Percentiles rank a stretch among this genome's conserved stretches.
These are phyloP conservation scores for Actinomucor elegans DNA, from an alignment of 371 early-diverging fungal species.

Conservation along the genomic window DNA sequence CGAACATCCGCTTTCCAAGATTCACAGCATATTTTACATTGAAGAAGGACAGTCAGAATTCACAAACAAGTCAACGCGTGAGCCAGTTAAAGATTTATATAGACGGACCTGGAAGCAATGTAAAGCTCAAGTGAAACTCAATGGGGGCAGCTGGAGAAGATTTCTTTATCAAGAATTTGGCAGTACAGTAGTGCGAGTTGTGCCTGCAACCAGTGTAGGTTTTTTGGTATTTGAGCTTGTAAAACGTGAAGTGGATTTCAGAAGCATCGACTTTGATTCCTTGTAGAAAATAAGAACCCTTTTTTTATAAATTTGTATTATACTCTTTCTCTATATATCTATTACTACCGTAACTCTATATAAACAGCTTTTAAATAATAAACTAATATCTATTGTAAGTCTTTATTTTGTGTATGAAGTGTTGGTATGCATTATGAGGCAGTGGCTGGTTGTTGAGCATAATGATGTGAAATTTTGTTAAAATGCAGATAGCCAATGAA, in stretches of 20 bases:
- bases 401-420: too few relatives aligned
- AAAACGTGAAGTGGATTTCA: constrained; percentile 62
- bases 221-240: constrained; percentile 75
- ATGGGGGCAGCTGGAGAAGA: constrained; percentile 53
- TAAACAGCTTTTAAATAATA: too few relatives aligned
- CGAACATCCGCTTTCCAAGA: constrained; percentile 72
- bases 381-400: too few relatives aligned
- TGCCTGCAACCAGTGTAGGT: constrained; percentile 75
- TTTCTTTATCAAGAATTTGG: constrained; percentile 69
- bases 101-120: constrained; percentile 56
- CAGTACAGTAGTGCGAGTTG: constrained; percentile 61
- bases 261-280: constrained; percentile 40
- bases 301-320: too few relatives aligned
- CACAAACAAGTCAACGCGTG: constrained; percentile 37
- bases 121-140: constrained; percentile 38
- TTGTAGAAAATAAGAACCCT: too few relatives aligned
- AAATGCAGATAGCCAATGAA: too few relatives aligned
- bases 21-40: constrained; percentile 68
- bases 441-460: too few relatives aligned
- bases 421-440: too few relatives aligned
- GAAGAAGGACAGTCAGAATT: constrained; percentile 65
- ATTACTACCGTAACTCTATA: too few relatives aligned
- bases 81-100: constrained; percentile 44
- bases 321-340: too few relatives aligned
- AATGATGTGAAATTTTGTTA: too few relatives aligned